Percentiles rank a stretch among this genome's conserved stretches.
Evolutionary conservation across 768 basidiomycete genomes (phyloP).

Genomic region (Holtermannia corniformis): DNA sequence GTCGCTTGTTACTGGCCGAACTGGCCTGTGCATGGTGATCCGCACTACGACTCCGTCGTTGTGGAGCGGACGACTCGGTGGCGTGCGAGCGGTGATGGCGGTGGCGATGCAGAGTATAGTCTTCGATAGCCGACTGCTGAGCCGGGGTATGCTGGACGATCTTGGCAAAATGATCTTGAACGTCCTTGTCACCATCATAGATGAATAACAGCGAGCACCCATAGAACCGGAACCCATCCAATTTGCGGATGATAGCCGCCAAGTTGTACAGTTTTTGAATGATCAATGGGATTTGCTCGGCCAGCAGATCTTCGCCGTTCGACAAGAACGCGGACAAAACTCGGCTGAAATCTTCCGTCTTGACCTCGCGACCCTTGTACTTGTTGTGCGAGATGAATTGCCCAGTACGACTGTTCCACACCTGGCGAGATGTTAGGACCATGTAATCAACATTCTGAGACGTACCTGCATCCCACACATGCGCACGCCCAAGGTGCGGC

Average conservation of each 20-base stretch:
- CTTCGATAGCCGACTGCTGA: background rate
- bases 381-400: slow-evolving; percentile 91
- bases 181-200: slow-evolving; percentile 88
- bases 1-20: slow-evolving; percentile 44
- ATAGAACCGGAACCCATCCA: slow-evolving; percentile 96
- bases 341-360: slow-evolving; percentile 69
- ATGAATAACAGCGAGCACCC: slow-evolving; percentile 93
- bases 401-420: slow-evolving; percentile 79
- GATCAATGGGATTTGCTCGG: slow-evolving; percentile 83
- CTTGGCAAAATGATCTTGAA: slow-evolving; percentile 52
- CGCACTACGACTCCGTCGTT: slow-evolving; percentile 17
- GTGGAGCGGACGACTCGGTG: slow-evolving; percentile 42
- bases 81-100: slow-evolving; percentile 56
- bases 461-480: slow-evolving; percentile 96
- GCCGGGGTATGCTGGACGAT: slow-evolving; percentile 5
- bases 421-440: slow-evolving; percentile 47
- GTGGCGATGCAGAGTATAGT: slow-evolving; percentile 38
- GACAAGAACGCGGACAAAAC: slow-evolving; percentile 74
- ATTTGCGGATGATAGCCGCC: slow-evolving; percentile 73
- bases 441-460: background rate
- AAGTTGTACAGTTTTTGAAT: slow-evolving; percentile 89
- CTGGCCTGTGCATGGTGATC: background rate
- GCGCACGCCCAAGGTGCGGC: slow-evolving; percentile 76
- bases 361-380: slow-evolving; percentile 85
- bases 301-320: slow-evolving; percentile 71